These are phyloP conservation scores for Nicotiana tomentosiformis DNA, from an alignment of 257 asterid species.

Conservation along the genomic window DNA sequence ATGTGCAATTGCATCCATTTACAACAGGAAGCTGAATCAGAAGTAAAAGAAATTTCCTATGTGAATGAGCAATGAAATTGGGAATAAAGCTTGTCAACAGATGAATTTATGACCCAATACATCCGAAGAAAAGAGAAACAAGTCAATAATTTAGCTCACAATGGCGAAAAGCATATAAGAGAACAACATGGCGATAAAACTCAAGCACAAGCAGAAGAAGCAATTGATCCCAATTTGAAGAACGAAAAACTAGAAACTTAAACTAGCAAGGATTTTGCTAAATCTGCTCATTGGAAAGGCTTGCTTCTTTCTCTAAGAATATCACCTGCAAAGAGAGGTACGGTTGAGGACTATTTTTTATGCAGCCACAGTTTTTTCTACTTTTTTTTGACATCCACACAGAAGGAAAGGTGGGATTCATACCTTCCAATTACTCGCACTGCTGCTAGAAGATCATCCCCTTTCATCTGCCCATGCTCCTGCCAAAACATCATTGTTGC, in stretches of 20 bases:
- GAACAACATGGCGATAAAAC: neutral
- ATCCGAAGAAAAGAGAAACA: neutral
- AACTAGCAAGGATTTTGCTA: neutral
- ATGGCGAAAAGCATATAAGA: neutral
- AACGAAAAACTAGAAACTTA: neutral
- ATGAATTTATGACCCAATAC: neutral
- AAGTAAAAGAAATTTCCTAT: neutral
- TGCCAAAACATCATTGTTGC: conserved; percentile 24
- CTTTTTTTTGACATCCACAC: neutral
- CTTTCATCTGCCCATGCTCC: conserved; percentile 80
- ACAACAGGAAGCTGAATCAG: neutral
- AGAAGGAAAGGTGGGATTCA: neutral
- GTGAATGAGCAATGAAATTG: neutral
- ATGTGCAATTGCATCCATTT: neutral
- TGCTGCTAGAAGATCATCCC: conserved; percentile 88
- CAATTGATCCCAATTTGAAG: neutral
- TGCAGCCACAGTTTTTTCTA: neutral
- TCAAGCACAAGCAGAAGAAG: neutral
- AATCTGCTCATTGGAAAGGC: neutral
- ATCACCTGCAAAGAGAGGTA: neutral
- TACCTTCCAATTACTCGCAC: conserved; percentile 86
- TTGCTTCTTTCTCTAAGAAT: neutral
- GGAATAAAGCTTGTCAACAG: neutral
- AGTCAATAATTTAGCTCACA: neutral
- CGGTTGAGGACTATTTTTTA: neutral